A percentile compares a stretch with the other conserved stretches of the same genome.
These are phyloP conservation scores for Stereocaulon alpinum DNA, from an alignment of 495 filamentous ascomycete species.

Conservation along the genomic window DNA sequence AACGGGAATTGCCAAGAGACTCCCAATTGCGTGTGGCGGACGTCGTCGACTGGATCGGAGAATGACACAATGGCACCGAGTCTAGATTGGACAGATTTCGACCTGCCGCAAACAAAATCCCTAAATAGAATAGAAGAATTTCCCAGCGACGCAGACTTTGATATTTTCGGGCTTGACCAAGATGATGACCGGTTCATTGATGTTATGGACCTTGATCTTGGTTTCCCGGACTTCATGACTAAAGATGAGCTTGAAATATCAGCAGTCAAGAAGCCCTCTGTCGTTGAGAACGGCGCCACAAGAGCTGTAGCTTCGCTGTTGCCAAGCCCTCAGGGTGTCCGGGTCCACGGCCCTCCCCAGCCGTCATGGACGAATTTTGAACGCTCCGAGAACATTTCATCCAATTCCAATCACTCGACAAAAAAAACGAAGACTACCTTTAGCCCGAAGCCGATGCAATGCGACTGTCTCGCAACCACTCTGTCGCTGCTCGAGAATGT, in stretches of 20 bases:
- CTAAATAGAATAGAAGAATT: background rate
- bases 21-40: background rate
- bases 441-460: constrained; percentile 1
- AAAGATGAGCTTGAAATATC: background rate
- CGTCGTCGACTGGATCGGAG: background rate
- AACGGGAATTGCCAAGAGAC: background rate
- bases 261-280: background rate
- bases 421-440: background rate
- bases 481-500: background rate
- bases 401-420: background rate
- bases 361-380: background rate
- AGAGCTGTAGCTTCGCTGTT: background rate
- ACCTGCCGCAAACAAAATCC: background rate
- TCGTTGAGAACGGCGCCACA: background rate
- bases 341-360: background rate
- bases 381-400: background rate
- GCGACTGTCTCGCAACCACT: constrained; percentile 1
- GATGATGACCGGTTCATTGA: constrained; percentile 1
- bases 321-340: background rate
- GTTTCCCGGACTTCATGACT: background rate
- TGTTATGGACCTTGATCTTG: background rate
- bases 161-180: background rate
- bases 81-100: background rate
- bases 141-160: background rate
- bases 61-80: background rate